Evolutionary conservation across 257 asterid genomes (phyloP).

Genomic region (Parsonsia alboflavescens): DNA sequence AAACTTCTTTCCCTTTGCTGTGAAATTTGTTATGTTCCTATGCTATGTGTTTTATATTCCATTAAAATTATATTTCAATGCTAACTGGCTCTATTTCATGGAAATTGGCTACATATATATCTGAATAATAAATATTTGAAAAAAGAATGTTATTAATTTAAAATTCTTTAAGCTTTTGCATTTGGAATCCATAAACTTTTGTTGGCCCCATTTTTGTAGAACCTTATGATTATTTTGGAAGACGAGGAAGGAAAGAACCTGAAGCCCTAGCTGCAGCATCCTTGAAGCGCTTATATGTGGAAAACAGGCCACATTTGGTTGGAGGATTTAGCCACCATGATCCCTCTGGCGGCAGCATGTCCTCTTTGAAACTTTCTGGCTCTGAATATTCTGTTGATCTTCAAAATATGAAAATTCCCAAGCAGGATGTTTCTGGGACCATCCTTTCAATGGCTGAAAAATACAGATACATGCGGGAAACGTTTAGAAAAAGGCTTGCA

Average conservation of each 20-base stretch:
- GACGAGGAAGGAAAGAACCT: constrained; percentile 69
- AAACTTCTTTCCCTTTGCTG: background rate
- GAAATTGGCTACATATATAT: background rate
- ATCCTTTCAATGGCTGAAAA: constrained; percentile 82
- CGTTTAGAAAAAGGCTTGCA: constrained; percentile 69
- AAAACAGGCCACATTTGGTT: constrained; percentile 82
- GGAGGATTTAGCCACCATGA: constrained; percentile 78
- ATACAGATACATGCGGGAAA: constrained; percentile 74
- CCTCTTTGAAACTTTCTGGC: constrained; percentile 39
- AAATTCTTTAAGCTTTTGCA: background rate
- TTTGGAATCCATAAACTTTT: constrained; percentile 30
- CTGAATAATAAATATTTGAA: background rate
- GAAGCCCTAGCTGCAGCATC: constrained; percentile 74
- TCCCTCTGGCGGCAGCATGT: constrained; percentile 39
- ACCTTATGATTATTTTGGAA: constrained; percentile 55
- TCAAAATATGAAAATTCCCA: constrained; percentile 48
- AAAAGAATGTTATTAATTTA: background rate
- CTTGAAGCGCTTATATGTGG: constrained; percentile 75
- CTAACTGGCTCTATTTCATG: background rate
- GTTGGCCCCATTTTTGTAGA: constrained; percentile 41
- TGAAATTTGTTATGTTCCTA: background rate
- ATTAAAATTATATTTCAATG: too few relatives aligned
- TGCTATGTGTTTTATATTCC: background rate
- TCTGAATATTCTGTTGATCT: constrained; percentile 47
- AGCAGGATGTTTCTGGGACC: constrained; percentile 53